Percentiles rank a stretch among this genome's conserved stretches.
Conservation (phyloP, 106 monocot genomes). For the Amphibolis antarctica region DNA sequence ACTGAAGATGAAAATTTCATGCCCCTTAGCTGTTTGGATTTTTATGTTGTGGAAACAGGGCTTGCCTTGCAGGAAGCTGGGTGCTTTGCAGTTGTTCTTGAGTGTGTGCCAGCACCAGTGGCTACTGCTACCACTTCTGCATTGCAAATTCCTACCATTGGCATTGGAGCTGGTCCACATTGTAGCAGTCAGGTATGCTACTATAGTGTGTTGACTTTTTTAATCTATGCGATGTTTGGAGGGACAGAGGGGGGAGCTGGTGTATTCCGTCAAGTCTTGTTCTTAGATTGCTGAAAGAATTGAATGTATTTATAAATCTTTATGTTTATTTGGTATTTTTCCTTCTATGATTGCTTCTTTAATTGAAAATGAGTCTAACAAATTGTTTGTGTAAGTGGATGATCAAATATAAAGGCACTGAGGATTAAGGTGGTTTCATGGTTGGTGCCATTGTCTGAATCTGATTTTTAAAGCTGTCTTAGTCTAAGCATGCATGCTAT, state of each 20-base stretch:
- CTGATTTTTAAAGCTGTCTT: too few species aligned
- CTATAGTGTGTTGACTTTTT: background rate
- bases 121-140: constrained; percentile 78
- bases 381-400: too few species aligned
- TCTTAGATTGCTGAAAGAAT: too few species aligned
- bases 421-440: too few species aligned
- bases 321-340: too few species aligned
- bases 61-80: constrained; percentile 88
- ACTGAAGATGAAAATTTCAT: background rate
- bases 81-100: constrained; percentile 83
- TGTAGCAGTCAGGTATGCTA: constrained; percentile 82
- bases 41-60: constrained; percentile 69
- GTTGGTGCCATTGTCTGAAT: too few species aligned
- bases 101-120: constrained; percentile 80
- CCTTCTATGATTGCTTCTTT: too few species aligned
- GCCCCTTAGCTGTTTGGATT: constrained; percentile 54
- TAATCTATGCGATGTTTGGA: background rate
- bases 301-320: too few species aligned
- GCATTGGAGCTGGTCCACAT: constrained; percentile 80
- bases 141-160: constrained; percentile 76
- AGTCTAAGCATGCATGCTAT: too few species aligned
- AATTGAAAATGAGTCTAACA: too few species aligned
- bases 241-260: constrained; percentile 32
- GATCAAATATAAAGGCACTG: too few species aligned
- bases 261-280: background rate